These are phyloP conservation scores for Tulasnella sp. DNA, from an alignment of 768 basidiomycete species.

Conservation along the genomic window DNA sequence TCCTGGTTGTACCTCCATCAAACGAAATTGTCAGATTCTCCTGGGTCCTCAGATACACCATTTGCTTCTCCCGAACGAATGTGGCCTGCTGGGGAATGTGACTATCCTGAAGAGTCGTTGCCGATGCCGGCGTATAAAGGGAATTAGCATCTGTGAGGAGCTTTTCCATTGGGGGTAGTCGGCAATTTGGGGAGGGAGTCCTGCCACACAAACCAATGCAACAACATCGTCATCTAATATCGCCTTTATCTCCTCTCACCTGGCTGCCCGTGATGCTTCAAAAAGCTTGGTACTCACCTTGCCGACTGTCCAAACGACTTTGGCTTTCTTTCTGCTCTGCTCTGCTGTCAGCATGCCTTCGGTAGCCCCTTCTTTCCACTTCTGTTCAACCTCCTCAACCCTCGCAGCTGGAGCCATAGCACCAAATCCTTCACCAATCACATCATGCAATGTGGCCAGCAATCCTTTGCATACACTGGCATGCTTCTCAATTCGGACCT, in stretches of 20 bases:
- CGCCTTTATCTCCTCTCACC: background rate
- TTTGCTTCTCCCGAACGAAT: background rate
- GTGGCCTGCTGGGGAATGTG: background rate
- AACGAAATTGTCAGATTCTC: background rate
- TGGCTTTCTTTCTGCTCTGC: background rate
- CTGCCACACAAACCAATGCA: background rate
- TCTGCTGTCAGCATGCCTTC: background rate
- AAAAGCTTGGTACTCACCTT: background rate
- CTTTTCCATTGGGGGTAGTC: background rate
- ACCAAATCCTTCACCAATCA: background rate
- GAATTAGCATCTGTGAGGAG: background rate
- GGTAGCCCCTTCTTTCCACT: background rate
- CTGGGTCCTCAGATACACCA: background rate
- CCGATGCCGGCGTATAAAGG: background rate
- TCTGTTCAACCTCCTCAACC: too few species aligned
- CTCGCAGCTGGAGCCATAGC: background rate
- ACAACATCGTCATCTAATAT: background rate
- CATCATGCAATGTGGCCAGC: background rate
- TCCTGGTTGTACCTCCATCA: background rate
- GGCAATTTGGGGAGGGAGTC: background rate
- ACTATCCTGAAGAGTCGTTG: background rate
- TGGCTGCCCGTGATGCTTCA: background rate
- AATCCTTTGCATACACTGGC: background rate
- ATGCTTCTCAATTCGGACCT: background rate
- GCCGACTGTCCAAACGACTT: too few species aligned